Conservation (phyloP, 345 rosid species). For the Salix exigua region DNA sequence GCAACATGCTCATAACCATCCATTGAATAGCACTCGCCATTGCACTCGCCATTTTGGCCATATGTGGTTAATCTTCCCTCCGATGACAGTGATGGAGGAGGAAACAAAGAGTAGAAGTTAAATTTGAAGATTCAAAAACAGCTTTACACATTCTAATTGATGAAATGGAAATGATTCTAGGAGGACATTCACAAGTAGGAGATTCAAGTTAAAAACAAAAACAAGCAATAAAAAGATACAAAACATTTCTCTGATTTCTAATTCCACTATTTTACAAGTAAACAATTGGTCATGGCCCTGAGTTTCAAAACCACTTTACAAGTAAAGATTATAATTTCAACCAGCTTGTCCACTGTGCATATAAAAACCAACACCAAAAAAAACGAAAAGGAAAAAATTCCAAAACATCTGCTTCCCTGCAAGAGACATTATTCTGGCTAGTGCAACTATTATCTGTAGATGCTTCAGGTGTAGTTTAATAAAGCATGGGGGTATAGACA, state of each 20-base stretch:
- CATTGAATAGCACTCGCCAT: not conserved
- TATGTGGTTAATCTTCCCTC: not conserved
- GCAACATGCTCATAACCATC: not conserved
- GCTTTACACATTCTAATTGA: not conserved
- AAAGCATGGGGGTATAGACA: not conserved
- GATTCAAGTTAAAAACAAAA: not conserved
- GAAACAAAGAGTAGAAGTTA: not conserved
- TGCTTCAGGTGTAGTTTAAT: not conserved
- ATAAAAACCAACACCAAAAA: not conserved
- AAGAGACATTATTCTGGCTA: not conserved
- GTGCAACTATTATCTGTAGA: not conserved
- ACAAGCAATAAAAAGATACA: not conserved
- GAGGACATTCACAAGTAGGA: not conserved
- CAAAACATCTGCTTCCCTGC: not conserved
- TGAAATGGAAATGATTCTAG: not conserved
- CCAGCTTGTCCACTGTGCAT: not conserved
- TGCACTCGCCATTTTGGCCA: not conserved
- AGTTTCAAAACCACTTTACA: not conserved
- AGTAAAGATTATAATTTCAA: not conserved
- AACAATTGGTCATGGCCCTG: not conserved
- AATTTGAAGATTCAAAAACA: not conserved
- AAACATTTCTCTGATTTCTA: not conserved
- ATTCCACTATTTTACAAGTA: constrained; percentile 5
- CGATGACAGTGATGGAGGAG: not conserved
- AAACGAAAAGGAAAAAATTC: not conserved